Percentiles rank a stretch among this genome's conserved stretches.
Conservation (phyloP, 352 stramenopile genomes). For the Phytopythium boreale region DNA sequence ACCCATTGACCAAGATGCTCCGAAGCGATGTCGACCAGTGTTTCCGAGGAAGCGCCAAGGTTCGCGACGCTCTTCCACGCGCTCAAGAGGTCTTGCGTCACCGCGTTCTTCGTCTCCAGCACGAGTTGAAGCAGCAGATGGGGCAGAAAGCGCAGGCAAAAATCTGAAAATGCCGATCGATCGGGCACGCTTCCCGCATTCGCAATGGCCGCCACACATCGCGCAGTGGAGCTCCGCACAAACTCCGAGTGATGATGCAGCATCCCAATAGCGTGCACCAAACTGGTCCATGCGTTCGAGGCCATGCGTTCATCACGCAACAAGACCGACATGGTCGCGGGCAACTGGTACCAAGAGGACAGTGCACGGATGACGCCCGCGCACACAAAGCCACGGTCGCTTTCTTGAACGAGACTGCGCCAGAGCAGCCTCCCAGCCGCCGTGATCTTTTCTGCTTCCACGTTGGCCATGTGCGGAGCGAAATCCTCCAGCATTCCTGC, state of each 20-base stretch:
- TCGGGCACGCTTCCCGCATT: background rate
- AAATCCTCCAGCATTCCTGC: constrained; percentile 54
- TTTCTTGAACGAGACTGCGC: constrained; percentile 23
- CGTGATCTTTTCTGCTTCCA: constrained; percentile 18
- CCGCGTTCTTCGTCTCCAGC: constrained; percentile 30
- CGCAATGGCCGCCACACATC: constrained; percentile 41
- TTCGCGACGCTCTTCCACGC: constrained; percentile 41
- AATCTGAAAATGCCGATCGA: constrained; percentile 21
- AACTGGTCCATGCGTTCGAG: constrained; percentile 24
- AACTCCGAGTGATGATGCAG: constrained; percentile 50
- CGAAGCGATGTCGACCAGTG: constrained; percentile 22
- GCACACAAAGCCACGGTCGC: constrained; percentile 26
- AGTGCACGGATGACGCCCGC: constrained; percentile 30
- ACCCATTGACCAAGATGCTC: constrained; percentile 33
- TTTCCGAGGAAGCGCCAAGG: constrained; percentile 14
- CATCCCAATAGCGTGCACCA: constrained; percentile 40
- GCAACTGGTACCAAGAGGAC: constrained; percentile 40
- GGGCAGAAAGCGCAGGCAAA: constrained; percentile 34
- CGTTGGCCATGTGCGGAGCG: constrained; percentile 20
- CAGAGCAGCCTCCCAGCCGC: constrained; percentile 38
- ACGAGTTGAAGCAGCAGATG: constrained; percentile 68
- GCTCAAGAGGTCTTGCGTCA: constrained; percentile 25
- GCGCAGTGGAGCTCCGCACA: constrained; percentile 40
- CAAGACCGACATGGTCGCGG: constrained; percentile 18
- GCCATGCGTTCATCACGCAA: constrained; percentile 18